phyloP scores from a whole-genome alignment of 345 rosid species.

The Camelina neglecta region DNA sequence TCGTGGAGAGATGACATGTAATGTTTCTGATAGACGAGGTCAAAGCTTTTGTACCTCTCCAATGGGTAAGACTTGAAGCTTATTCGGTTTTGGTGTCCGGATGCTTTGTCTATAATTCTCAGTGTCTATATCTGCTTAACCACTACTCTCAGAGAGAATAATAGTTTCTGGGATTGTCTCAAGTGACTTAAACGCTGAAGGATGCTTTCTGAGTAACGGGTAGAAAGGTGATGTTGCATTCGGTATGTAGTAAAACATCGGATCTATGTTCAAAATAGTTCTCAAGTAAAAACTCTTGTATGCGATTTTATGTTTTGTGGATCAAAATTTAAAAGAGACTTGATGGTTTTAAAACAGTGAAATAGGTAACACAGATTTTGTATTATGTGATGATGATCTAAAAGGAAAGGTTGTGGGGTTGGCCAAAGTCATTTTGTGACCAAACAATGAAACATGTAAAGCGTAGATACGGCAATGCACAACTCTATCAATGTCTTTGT shows the following conservation, averaged over 20 bases:
- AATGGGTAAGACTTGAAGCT: conserved; percentile 24
- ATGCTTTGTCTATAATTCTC: not conserved
- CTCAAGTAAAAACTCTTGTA: not conserved
- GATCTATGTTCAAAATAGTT: not conserved
- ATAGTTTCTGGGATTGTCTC: not conserved
- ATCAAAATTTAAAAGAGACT: not conserved
- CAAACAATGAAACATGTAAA: not conserved
- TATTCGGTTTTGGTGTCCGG: not conserved
- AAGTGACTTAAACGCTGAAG: not conserved
- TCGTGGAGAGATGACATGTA: not conserved
- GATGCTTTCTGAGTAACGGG: not conserved
- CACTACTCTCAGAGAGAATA: not conserved
- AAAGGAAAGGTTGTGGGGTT: not conserved
- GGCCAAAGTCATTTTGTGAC: not conserved
- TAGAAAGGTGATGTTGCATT: conserved; percentile 8
- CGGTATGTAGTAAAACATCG: conserved; percentile 6
- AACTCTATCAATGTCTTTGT: not conserved
- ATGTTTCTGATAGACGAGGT: not conserved
- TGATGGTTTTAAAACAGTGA: not conserved
- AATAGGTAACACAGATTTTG: not conserved
- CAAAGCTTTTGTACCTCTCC: not conserved
- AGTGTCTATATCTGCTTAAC: not conserved
- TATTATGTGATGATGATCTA: not conserved
- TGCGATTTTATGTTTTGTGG: not conserved
- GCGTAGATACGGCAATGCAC: not conserved